Conservation (phyloP, 1,284 basidiomycete genomes). For the Fomitiporia mediterranea region DNA sequence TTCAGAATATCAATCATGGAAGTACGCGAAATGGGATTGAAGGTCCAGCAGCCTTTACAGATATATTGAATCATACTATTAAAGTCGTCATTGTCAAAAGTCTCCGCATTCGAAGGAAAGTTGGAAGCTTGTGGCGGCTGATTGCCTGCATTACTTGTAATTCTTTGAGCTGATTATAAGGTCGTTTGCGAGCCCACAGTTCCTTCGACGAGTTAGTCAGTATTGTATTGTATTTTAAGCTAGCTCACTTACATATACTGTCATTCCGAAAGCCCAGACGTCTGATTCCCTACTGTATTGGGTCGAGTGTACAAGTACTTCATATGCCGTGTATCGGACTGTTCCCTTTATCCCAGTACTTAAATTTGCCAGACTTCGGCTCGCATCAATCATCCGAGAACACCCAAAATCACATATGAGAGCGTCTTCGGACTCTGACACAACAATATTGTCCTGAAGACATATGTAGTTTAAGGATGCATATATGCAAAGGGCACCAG, state of each 20-base stretch:
- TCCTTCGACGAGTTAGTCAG: background rate
- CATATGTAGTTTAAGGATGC: background rate
- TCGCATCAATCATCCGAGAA: background rate
- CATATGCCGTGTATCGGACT: background rate
- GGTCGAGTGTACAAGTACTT: background rate
- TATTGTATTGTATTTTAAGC: background rate
- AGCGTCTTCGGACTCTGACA: background rate
- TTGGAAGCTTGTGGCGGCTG: background rate
- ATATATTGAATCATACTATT: too few species aligned
- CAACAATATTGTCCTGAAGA: slow-evolving; percentile 2
- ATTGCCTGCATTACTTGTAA: background rate
- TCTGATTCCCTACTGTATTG: background rate
- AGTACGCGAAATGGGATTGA: too few species aligned
- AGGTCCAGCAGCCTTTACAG: too few species aligned
- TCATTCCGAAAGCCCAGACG: background rate
- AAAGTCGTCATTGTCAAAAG: too few species aligned
- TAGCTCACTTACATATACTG: background rate
- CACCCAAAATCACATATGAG: slow-evolving; percentile 10
- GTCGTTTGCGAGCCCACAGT: background rate
- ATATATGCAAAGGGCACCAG: background rate
- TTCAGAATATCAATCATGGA: too few species aligned
- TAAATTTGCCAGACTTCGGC: background rate
- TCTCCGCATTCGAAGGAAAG: too few species aligned
- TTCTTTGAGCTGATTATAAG: background rate
- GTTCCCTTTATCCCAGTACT: background rate